Conservation (phyloP, 768 basidiomycete genomes). For the Lentinula edodes region DNA sequence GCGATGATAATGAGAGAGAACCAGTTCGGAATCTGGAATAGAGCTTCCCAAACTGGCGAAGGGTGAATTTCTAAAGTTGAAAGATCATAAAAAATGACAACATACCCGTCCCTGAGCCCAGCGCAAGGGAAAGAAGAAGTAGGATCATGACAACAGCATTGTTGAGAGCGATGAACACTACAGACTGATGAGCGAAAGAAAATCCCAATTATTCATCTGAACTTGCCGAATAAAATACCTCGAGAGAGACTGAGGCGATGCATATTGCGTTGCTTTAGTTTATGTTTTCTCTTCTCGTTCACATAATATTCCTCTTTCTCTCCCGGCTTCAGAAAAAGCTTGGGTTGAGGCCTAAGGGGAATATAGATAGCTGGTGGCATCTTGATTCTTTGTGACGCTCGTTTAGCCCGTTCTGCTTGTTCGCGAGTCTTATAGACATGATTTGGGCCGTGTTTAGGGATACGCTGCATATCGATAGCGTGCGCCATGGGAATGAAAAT, state of each 20-base stretch:
- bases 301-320: background rate
- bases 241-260: background rate
- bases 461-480: background rate
- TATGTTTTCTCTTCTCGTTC: too few relatives aligned
- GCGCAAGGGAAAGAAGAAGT: background rate
- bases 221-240: background rate
- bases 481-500: background rate
- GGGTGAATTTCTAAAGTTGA: constrained; percentile 4
- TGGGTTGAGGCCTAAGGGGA: background rate
- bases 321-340: background rate
- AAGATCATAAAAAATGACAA: background rate
- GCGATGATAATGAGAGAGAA: constrained; percentile 14
- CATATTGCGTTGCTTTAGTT: background rate
- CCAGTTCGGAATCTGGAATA: constrained; percentile 12
- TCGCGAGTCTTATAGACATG: background rate
- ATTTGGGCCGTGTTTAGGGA: background rate
- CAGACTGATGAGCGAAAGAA: background rate
- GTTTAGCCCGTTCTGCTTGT: background rate
- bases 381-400: background rate
- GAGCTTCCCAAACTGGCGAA: constrained; percentile 3
- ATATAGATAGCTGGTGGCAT: background rate
- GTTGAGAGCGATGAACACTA: constrained; percentile 1
- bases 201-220: background rate
- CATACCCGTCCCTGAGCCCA: constrained; percentile 10
- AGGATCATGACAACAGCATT: background rate